Evolutionary conservation across 108 stramenopile genomes (phyloP), one percentile per base, ranked within the genome.

Genomic region (Licmophora abbreviata): DNA sequence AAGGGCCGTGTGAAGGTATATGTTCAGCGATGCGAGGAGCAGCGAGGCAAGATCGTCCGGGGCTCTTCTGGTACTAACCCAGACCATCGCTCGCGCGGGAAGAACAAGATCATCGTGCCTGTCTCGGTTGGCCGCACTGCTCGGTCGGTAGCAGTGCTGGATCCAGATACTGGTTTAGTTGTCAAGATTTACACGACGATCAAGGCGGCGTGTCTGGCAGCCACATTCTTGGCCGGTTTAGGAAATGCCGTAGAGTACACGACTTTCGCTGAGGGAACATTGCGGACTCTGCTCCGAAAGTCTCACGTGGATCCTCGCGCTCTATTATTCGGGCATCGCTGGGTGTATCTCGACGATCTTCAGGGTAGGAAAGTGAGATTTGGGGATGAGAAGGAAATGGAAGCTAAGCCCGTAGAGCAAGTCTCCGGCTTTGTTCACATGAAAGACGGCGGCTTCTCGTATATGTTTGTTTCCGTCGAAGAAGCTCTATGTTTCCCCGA

Each of bases 241-340:
- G 79, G 85, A 0, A 74, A 91, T 66, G 61, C 58, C 22, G 72
- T 71, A 23, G 89, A 86, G 38, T 66, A 51, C 58, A 33, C 60
- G 48, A 9, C 26, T 59, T 33, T 53, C 20, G 55, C 48, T 10
- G 45, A 59, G 12, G 24, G n/a, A n/a, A 54, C 57, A 36, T 48
- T 61, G 0, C 74, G 73, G 40, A 30, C 18, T 14, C 27, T 64
- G 29, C 44, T 77, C 11, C 41, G 51, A 0, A 51, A 37, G 25
- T 46, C 45, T 38, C 14, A 48, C 2, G 21, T 48, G 1, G 67
- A 85, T 27, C 73, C 80, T 6, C 36, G 42, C n/a, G 34, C 51
- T 26, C 44, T 64, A 2, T 49, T 85, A 0, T 89, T 89, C 51
- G 82, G 82, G 20, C 83, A 85, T 53, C 72, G 79, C 23, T 89